Conservation (phyloP, 148 eudicot species). For the Chenopodium formosanum region DNA sequence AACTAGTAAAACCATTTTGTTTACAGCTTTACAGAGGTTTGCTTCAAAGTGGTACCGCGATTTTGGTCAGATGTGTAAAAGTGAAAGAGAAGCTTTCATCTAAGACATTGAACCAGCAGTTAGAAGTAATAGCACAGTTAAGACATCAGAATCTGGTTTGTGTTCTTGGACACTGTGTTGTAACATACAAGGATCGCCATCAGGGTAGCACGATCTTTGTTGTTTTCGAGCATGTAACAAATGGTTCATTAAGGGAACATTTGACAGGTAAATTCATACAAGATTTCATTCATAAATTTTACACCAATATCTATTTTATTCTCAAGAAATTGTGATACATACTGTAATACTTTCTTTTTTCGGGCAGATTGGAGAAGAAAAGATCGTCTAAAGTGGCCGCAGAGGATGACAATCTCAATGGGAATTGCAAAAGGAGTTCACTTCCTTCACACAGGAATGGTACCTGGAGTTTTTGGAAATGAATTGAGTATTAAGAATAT, state of each 20-base stretch:
- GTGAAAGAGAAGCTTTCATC: slow-evolving; percentile 69
- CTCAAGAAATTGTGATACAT: background rate
- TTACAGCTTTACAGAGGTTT: slow-evolving; percentile 70
- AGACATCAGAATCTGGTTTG: slow-evolving; percentile 76
- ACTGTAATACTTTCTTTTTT: background rate
- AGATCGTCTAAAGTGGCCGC: slow-evolving; percentile 86
- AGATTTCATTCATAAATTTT: background rate
- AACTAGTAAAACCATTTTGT: background rate
- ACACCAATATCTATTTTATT: background rate
- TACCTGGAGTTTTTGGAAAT: slow-evolving; percentile 64
- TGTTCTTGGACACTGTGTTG: slow-evolving; percentile 81
- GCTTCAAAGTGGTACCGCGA: slow-evolving; percentile 65
- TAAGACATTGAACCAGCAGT: slow-evolving; percentile 65
- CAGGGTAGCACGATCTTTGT: slow-evolving; percentile 60
- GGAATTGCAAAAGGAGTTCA: slow-evolving; percentile 83
- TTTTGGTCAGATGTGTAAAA: slow-evolving; percentile 64
- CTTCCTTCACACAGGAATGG: slow-evolving; percentile 69
- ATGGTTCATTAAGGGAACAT: slow-evolving; percentile 79
- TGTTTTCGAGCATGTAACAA: slow-evolving; percentile 66
- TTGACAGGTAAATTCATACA: slow-evolving; percentile 48
- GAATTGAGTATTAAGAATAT: slow-evolving; percentile 67
- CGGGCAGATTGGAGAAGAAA: slow-evolving; percentile 67
- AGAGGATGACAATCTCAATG: slow-evolving; percentile 78
- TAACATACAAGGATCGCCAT: slow-evolving; percentile 59
- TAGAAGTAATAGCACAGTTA: slow-evolving; percentile 75